Base-by-base conservation (phyloP, 345 rosid species). In the Microthlaspi erraticum region DNA sequence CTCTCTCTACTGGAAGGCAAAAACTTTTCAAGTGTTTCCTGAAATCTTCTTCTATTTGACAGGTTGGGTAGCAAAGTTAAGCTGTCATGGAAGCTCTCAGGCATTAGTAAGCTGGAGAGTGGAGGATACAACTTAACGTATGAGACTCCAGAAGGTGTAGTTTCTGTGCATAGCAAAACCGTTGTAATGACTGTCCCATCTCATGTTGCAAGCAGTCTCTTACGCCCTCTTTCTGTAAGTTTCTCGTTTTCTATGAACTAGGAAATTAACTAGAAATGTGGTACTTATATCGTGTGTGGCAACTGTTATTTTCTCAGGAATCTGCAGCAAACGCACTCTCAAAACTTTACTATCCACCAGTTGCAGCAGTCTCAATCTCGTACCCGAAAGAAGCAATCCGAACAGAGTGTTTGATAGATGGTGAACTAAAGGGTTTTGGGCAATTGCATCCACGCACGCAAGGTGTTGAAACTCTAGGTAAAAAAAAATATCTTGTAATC, bases 391-490 rank as follows among this genome's bases (percentile, higher is more conserved):
- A 86, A 66, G 96, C 97, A 74, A 85, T 95, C 75, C 85, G 87
- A 46, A 60, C 74, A 33, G 97, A 89, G 56, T 61, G 97, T 79
- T 71, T 94, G 64, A 81, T 88, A 61, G 97, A 88, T 69, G 89
- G 91, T 73, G 92, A 91, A 73, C 90, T 94, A 60, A 91, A 94
- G 77, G 98, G 99, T 10, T 95, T 92, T 68, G 99, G 99, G 55
- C 98, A 90, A 76, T 73, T 94, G 80, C 98, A 89, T 86, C 99
- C 98, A 43, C 92, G 98, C 60, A 94, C 92, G 64, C 99, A 94
- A 84, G 95, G 96, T 63, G 90, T 92, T 64, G 99, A 94, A 84
- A 92, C 99, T 60, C 78, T 94, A 52, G 99, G 98, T 92, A 78
- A 43, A 14, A 4, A 26, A 3, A 26, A 26, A 5, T n/a, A 8